Evolutionary conservation across 352 stramenopile genomes (phyloP), one percentile per base, ranked within the genome.

Genomic region (Pythium oligandrum): DNA sequence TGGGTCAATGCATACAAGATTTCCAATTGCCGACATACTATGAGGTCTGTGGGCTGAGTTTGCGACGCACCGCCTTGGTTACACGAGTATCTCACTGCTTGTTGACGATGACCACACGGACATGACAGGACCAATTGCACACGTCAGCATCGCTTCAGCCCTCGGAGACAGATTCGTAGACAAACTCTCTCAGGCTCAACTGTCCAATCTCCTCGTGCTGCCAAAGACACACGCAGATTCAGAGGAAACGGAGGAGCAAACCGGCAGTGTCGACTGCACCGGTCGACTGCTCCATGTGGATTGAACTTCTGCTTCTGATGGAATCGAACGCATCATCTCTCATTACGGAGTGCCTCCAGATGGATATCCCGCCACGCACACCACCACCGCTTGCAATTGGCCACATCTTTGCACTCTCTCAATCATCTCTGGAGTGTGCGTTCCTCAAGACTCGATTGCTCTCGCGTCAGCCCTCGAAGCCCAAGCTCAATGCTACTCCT

Each of bases 81-180:
- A 26, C 17, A 26, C 17, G 17, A 26, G 17, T 26, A 26, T 26
- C 17, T 26, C 17, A 26, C 17, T 26, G 17, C 17, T 71, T 74
- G 73, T 46, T 75, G 63, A 56, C 71, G 50, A 74, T 75, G 60
- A 69, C 48, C 36, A 42, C 33, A 36, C 46, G 40, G 51, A 53
- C 51, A 56, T 26, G 46, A 51, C 11, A 93, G 82, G 59, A 90
- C 83, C 80, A 8, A 89, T 89, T 60, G 75, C 80, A 40, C 83
- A 93, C 66, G 68, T 90, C 53, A 93, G 83, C 60, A 75, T 93
- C 51, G 83, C 80, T 31, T 91, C 83, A 44, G 71, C 78, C 51
- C 58, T 78, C 32, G 73, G 73, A 31, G 64, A 81, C 53, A 62
- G 70, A 32, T 66, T 91, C 30, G 57, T 63, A 37, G 36, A 53